phyloP scores from a whole-genome alignment of 2,329 filamentous ascomycete species.

The Aspergillus caelatus region DNA sequence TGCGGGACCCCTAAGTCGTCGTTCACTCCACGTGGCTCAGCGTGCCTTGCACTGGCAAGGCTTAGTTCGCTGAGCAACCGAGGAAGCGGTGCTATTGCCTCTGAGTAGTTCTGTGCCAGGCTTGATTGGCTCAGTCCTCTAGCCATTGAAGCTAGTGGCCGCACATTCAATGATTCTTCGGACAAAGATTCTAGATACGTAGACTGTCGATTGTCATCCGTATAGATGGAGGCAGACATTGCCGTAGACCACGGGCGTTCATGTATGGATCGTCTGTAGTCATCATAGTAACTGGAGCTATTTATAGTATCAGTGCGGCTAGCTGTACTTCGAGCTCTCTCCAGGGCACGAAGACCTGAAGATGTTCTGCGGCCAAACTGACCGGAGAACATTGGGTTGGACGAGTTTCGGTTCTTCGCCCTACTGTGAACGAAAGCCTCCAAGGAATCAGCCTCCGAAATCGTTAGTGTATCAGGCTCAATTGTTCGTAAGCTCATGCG shows the following conservation, averaged over 20 bases:
- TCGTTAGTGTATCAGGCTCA: constrained; percentile 32
- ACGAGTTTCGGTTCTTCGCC: constrained; percentile 41
- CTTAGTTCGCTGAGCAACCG: constrained; percentile 41
- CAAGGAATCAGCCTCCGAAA: constrained; percentile 40
- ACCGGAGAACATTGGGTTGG: constrained; percentile 42
- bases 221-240: constrained; percentile 40
- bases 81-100: constrained; percentile 39
- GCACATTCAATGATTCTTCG: constrained; percentile 25
- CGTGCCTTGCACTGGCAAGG: constrained; percentile 28
- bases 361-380: constrained; percentile 37
- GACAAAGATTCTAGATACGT: constrained; percentile 33
- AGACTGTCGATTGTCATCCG: constrained; percentile 37
- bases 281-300: constrained; percentile 35
- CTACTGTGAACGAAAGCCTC: constrained; percentile 44
- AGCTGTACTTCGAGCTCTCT: constrained; percentile 37
- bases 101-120: constrained; percentile 41
- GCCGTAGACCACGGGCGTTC: constrained; percentile 38
- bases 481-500: constrained; percentile 35
- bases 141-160: constrained; percentile 21
- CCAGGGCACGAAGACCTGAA: constrained; percentile 36
- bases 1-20: constrained; percentile 23
- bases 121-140: constrained; percentile 38
- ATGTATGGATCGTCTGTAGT: constrained; percentile 33
- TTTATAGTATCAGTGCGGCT: constrained; percentile 40
- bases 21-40: constrained; percentile 23